Evolutionary conservation across 148 eudicot genomes (phyloP).

Genomic region (Vaccinium corymbosum): DNA sequence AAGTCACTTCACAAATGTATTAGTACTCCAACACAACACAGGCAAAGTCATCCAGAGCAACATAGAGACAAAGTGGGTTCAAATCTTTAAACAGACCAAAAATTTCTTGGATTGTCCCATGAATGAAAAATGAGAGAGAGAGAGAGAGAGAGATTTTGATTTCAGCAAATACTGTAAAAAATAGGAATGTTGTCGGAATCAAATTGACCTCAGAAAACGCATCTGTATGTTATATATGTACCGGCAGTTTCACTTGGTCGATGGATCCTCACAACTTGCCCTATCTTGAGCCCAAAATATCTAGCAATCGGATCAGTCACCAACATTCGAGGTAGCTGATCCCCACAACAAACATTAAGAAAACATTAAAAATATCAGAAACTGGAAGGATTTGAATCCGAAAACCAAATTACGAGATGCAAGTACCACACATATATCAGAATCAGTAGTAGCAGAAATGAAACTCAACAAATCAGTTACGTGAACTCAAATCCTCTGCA

Average conservation of each 20-base stretch:
- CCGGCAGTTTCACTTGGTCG: neutral
- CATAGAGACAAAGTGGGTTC: neutral
- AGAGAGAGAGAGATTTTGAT: neutral
- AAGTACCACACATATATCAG: neutral
- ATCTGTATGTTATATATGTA: neutral
- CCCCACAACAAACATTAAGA: neutral
- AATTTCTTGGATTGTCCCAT: neutral
- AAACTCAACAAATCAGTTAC: neutral
- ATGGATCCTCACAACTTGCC: neutral
- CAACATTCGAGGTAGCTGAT: slow-evolving; percentile 7
- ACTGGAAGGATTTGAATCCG: neutral
- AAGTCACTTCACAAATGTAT: neutral
- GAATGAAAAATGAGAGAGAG: neutral
- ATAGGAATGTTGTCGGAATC: neutral
- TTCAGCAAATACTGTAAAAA: no score
- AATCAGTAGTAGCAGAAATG: neutral
- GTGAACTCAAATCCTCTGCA: neutral
- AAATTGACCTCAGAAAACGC: neutral
- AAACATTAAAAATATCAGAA: neutral
- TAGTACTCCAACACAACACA: neutral
- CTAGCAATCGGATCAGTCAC: neutral
- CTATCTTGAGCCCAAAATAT: neutral
- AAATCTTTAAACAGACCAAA: neutral
- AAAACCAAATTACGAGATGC: neutral
- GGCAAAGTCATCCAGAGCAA: neutral